These are phyloP conservation scores for Staphylotrichum longicolle DNA, from an alignment of 495 filamentous ascomycete genomes.

Conservation along the genomic window DNA sequence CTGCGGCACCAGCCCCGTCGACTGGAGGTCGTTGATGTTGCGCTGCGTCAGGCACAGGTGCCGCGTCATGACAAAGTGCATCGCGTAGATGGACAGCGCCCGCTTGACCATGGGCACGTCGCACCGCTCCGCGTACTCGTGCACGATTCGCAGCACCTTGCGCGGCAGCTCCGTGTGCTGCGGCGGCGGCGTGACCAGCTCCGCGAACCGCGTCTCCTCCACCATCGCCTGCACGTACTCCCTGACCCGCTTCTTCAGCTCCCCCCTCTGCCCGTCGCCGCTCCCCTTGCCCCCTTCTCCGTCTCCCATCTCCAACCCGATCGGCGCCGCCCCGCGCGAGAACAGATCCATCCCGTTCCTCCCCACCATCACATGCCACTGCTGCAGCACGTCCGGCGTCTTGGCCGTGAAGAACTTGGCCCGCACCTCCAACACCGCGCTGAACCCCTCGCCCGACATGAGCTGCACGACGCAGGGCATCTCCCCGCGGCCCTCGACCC, in stretches of 20 bases:
- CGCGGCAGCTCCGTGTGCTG: slow-evolving; percentile 42
- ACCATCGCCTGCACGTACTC: slow-evolving; percentile 48
- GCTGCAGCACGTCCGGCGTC: slow-evolving; percentile 45
- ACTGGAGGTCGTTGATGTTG: slow-evolving; percentile 38
- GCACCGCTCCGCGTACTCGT: slow-evolving; percentile 39
- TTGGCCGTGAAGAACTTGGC: slow-evolving; percentile 49
- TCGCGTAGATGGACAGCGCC: slow-evolving; percentile 49
- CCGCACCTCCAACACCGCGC: slow-evolving; percentile 34
- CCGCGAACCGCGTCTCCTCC: slow-evolving; percentile 40
- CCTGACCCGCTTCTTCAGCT: slow-evolving; percentile 39
- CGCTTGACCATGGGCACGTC: slow-evolving; percentile 43
- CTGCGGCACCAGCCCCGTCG: slow-evolving; percentile 37
- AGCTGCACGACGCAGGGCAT: slow-evolving; percentile 43
- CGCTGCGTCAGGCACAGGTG: slow-evolving; percentile 46
- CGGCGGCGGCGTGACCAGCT: slow-evolving; percentile 45
- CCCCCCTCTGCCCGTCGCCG: slow-evolving; percentile 35
- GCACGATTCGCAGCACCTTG: slow-evolving; percentile 42
- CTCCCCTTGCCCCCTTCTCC: background rate
- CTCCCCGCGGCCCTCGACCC: slow-evolving; percentile 31
- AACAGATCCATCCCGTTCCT: slow-evolving; percentile 38
- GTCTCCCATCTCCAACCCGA: slow-evolving; percentile 41
- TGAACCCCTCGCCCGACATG: slow-evolving; percentile 42
- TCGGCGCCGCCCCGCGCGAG: slow-evolving; percentile 38
- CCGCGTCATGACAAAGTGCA: slow-evolving; percentile 51
- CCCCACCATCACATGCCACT: slow-evolving; percentile 41